Evolutionary conservation across 108 stramenopile genomes (phyloP).

Genomic region (Seminavis robusta): DNA sequence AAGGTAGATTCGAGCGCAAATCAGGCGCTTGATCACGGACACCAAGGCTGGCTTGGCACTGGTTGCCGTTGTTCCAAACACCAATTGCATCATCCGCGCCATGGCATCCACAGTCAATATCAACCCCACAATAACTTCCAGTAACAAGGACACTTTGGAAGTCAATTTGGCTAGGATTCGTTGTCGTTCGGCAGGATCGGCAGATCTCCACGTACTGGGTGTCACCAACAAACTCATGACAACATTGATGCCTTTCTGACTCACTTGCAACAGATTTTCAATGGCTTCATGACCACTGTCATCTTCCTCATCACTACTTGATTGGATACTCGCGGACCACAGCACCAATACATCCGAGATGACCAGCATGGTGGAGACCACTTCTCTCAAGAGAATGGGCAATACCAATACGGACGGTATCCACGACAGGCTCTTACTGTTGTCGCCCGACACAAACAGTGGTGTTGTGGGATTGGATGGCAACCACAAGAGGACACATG

Average conservation of each 20-base stretch:
- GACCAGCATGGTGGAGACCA: slow-evolving; percentile 55
- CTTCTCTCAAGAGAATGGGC: slow-evolving; percentile 70
- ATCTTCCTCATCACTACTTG: slow-evolving; percentile 6
- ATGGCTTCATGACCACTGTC: slow-evolving; percentile 12
- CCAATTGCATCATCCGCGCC: not conserved
- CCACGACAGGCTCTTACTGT: too few species aligned
- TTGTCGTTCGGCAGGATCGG: slow-evolving; percentile 66
- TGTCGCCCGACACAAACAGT: slow-evolving; percentile 13
- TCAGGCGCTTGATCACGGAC: slow-evolving; percentile 17
- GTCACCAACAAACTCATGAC: slow-evolving; percentile 66
- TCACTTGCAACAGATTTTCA: slow-evolving; percentile 13
- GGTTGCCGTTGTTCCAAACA: slow-evolving; percentile 4
- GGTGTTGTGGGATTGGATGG: slow-evolving; percentile 14
- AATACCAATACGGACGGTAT: slow-evolving; percentile 30
- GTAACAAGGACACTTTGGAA: slow-evolving; percentile 41
- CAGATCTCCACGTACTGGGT: slow-evolving; percentile 50
- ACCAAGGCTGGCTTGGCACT: slow-evolving; percentile 32
- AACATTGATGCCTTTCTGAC: slow-evolving; percentile 47
- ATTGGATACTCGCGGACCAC: slow-evolving; percentile 38
- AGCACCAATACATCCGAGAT: slow-evolving; percentile 64
- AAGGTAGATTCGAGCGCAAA: slow-evolving; percentile 70
- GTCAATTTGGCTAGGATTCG: slow-evolving; percentile 60
- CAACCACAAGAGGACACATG: slow-evolving; percentile 68
- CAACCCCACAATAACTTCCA: slow-evolving; percentile 59
- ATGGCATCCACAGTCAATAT: slow-evolving; percentile 52